A percentile compares a stretch with the other conserved stretches of the same genome.
These are phyloP conservation scores for Camellia japonica DNA, from an alignment of 148 eudicot genomes.

Conservation along the genomic window DNA sequence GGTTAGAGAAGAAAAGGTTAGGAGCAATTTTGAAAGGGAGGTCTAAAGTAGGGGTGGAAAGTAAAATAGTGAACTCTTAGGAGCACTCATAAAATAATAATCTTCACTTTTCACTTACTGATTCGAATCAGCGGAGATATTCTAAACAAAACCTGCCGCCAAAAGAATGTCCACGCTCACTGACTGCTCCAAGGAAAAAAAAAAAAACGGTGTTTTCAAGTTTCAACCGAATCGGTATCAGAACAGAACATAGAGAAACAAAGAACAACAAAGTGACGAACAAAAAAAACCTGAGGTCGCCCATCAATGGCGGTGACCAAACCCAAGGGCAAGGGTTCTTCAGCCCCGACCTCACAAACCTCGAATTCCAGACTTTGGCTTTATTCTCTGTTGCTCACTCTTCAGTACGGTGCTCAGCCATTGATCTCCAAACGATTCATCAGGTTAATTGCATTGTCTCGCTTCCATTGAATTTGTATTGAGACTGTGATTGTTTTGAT, in stretches of 20 bases:
- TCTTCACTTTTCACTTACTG: no score
- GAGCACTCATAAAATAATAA: no score
- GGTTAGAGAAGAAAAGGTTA: no score
- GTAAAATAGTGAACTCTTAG: no score
- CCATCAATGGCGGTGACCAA: conserved; percentile 21
- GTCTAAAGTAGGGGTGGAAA: no score
- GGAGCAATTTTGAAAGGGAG: no score
- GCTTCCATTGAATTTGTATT: background rate
- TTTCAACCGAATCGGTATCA: no score
- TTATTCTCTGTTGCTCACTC: conserved; percentile 16
- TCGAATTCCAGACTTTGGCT: conserved; percentile 13
- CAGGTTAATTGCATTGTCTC: conserved; percentile 4
- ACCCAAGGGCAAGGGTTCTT: background rate
- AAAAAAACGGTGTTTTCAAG: no score
- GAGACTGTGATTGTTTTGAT: background rate
- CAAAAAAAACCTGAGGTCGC: background rate
- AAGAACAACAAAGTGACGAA: background rate
- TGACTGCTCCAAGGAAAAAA: no score
- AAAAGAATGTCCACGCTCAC: no score
- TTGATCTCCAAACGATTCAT: conserved; percentile 27
- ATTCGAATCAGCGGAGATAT: no score
- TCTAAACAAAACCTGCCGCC: no score
- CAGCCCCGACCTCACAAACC: background rate
- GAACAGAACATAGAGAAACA: background rate
- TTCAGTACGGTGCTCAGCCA: conserved; percentile 32